Base-by-base conservation (phyloP, 2,329 filamentous ascomycete species). In the Epichloe brachyelytri region DNA sequence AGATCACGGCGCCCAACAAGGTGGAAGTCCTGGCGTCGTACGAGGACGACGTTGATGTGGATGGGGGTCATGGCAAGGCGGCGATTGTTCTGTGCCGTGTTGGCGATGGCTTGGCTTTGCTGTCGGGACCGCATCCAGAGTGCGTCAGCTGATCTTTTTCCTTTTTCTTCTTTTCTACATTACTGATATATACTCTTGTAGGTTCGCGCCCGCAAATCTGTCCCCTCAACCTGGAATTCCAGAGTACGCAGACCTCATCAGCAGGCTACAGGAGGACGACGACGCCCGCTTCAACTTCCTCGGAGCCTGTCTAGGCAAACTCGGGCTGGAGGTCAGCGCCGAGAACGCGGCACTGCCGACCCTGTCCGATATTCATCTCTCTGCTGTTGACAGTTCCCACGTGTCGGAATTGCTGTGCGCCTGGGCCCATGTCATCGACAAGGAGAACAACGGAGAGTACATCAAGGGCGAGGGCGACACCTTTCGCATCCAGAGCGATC, bases 51-150 rank as follows among this genome's bases (percentile, higher is more conserved):
- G 66, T 95, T 12, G 80, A 85, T 58, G 86, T 96, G 3, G 83
- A 94, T 50, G 76, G 84, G 0, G 88, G 88, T 0, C 72, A 79
- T 41, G 80, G 80, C 1, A 77, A 80, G 34, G 89, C 90, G 1
- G 91, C 93, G 0, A 75, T 94, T 3, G 80, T 98, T 0, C 88
- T 88, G 61, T 86, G 89, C 61, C 86, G 83, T 55, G 77, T 95
- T 43, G 90, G 89, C 0, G 79, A 88, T 43, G 93, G 93, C 2
- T 79, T 79, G 39, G 88, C 80, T 1, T 68, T 97, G 5, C 68
- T 98, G 17, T 94, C 86, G 0, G 89, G 90, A 0, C 87, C 89
- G 39, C 93, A 98, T 73, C 91, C 91, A 48, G 93, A 98, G 87
- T 94, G 54, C 48, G 68, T 58, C 36, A 40, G 12, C 5, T 33